Evolutionary conservation across 148 eudicot genomes (phyloP).

Genomic region (Chenopodium album): DNA sequence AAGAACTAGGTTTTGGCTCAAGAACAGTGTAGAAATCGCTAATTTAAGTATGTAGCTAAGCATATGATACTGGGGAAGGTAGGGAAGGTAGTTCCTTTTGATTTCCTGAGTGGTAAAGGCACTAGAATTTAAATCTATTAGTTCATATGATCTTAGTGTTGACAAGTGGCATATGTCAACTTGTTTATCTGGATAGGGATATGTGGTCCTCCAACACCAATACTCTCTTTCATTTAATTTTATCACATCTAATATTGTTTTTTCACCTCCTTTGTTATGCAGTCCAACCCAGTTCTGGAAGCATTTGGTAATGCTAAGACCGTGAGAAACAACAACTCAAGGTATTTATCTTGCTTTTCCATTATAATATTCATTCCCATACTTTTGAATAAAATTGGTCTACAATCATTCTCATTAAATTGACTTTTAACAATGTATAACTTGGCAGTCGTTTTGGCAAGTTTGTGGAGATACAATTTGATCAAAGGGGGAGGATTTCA

Average conservation of each 20-base stretch:
- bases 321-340: slow-evolving; percentile 74
- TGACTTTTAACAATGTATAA: slow-evolving; percentile 14
- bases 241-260: slow-evolving; percentile 1
- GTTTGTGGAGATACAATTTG: slow-evolving; percentile 76
- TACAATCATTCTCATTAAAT: not conserved
- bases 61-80: not conserved
- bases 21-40: not conserved
- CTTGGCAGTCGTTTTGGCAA: slow-evolving; percentile 75
- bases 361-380: not conserved
- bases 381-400: not conserved
- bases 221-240: not conserved
- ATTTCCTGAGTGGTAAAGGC: not conserved
- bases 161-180: not conserved
- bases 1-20: not conserved
- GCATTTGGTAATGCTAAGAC: slow-evolving; percentile 90
- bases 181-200: not conserved
- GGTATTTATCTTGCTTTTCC: slow-evolving; percentile 35
- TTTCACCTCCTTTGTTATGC: slow-evolving; percentile 25
- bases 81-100: not conserved
- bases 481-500: slow-evolving; percentile 55
- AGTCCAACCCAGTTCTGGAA: slow-evolving; percentile 82
- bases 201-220: not conserved
- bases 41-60: not conserved
- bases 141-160: not conserved
- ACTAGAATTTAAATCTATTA: not conserved